Evolutionary conservation across 2,329 filamentous ascomycete species (phyloP), one percentile per base, ranked within the genome.

Genomic region (Lasiodiplodia theobromae): DNA sequence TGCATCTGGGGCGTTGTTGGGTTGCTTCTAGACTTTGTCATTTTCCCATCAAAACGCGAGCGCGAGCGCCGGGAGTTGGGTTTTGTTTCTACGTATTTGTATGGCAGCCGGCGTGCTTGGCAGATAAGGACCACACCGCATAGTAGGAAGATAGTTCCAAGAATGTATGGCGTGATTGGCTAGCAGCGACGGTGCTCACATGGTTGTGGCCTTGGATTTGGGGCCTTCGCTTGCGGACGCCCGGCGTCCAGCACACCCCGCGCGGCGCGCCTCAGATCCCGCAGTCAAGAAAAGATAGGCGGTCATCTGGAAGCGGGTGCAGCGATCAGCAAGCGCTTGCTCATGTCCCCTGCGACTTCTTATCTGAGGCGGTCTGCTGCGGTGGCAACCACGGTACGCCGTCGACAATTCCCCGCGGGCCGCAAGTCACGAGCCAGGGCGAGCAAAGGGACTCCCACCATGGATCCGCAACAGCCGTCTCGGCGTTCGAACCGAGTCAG

Each of bases 391-490:
- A 31, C 25, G 58, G 49, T 51, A 51, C 31, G 57, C 40, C 57
- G 57, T 47, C 44, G 44, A 47, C 44, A 18, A 4, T 11, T 47
- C 16, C 7, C 40, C 40, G 16, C 40, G 4, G 21, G 12, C 4
- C n/a, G 38, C 57, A 25, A 25, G 57, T 40, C 51, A 28, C 51
- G 38, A 60, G 56, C 21, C 56, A 6, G 3, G n/a, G 12, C 12
- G 5, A 18, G 23, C 28, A 6, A 31, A 31, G 12, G 5, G 25
- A 23, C 51, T 11, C 51, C 23, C 51, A 53, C 23, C n/a, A 4
- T n/a, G 44, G 12, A 66, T 66, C 51, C 63, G 51, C 63, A 60
- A 54, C 51, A 66, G 52, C 63, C 63, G 63, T 54, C 51, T 66
- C 49, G 63, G 63, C 63, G 54, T 25, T 40, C 49, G 12, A 51